These are phyloP conservation scores for Mucuna pruriens DNA, from an alignment of 306 rosid genomes.

Conservation along the genomic window DNA sequence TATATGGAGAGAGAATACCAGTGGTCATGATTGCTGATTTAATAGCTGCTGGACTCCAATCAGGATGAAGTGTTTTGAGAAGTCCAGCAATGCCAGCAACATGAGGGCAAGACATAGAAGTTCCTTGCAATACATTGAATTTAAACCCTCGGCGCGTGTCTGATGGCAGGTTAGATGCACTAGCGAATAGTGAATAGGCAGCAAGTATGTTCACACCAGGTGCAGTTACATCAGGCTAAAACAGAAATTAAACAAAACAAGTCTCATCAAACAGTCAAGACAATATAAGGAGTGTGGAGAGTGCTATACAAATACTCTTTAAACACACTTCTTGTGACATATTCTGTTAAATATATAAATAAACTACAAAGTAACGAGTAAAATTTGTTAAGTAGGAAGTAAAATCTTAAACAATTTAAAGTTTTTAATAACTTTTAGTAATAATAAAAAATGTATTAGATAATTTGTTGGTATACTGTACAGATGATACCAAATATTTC, in stretches of 20 bases:
- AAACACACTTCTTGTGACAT: too few species aligned
- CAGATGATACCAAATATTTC: not conserved
- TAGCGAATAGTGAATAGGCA: constrained; percentile 47
- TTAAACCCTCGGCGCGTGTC: constrained; percentile 51
- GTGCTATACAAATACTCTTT: too few species aligned
- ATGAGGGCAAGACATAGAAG: constrained; percentile 62
- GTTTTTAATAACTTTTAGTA: too few species aligned
- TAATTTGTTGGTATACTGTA: too few species aligned
- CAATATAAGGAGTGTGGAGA: not conserved
- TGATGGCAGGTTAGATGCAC: constrained; percentile 31
- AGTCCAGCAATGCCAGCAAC: constrained; percentile 45
- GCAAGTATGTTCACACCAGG: constrained; percentile 58
- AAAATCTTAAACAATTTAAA: too few species aligned
- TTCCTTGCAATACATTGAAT: constrained; percentile 54
- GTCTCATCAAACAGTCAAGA: not conserved
- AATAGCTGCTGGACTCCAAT: constrained; percentile 49
- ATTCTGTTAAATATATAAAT: too few species aligned
- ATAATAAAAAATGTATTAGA: too few species aligned
- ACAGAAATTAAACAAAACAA: not conserved
- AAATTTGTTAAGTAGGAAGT: too few species aligned
- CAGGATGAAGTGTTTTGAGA: constrained; percentile 48
- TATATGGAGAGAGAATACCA: constrained; percentile 36
- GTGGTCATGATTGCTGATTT: constrained; percentile 74
- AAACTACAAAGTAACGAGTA: too few species aligned
- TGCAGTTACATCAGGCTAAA: constrained; percentile 56